Base-by-base conservation (phyloP, 1,284 basidiomycete genomes). In the Singerocomus inundabilis region DNA sequence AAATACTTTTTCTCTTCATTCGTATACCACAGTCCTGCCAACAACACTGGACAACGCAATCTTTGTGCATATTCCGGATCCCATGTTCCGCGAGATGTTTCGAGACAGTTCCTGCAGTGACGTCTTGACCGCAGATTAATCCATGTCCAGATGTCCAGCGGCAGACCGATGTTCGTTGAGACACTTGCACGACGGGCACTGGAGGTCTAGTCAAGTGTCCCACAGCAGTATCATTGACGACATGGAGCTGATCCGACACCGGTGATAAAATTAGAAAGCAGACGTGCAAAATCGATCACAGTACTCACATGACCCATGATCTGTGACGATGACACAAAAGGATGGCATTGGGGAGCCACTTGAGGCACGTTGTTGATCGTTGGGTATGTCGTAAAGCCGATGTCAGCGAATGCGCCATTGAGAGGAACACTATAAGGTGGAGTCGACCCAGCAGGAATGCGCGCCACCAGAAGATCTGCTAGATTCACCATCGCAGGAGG, bases 81-180 rank as follows among this genome's bases (percentile, higher is more conserved):
- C 59, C 53, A n/a, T 64, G 61, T 0, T 26, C 10, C 1, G 41
- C 39, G 3, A 66, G 52, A 28, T 67, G 63, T 25, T 15, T 12
- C 11, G 46, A n/a, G 3, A 52, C 12, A 3, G 40, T 36, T 24
- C 3, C 0, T 2, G 16, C 2, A 1, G 25, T 42, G 16, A 66
- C 31, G 7, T 2, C 7, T 18, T 46, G 31, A n/a, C 45, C 52
- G 5, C 60, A 62, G 9, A 31, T 31, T 2, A 21, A 21, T 7
- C 3, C 11, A 26, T 40, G 45, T 7, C 26, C 28, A 3, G 1
- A 36, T 4, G 11, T 6, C 62, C 62, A 64, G 3, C 28, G 12
- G 18, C 57, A 61, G 8, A 0, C 3, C 8, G 43, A 32, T 24
- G 12, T 5, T 29, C 9, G 37, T 9, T n/a, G 38, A 41, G 28